A percentile compares a stretch with the other conserved stretches of the same genome.
phyloP scores from a whole-genome alignment of 192 early-diverging fungal species.

The Linnemannia exigua region DNA sequence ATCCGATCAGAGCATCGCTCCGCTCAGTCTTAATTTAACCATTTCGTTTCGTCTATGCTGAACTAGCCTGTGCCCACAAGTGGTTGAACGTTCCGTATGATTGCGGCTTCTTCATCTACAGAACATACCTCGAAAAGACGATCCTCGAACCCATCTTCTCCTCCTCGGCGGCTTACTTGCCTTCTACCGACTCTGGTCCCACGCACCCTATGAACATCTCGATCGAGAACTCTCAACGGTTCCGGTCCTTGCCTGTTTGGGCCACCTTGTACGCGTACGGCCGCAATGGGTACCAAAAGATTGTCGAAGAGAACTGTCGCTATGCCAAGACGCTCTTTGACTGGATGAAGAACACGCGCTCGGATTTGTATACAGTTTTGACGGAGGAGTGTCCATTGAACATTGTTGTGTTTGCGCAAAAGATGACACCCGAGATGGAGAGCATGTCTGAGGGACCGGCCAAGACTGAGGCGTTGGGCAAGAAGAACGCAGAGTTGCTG shows the following conservation, averaged over 20 bases:
- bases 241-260: conserved; percentile 70
- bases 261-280: conserved; percentile 66
- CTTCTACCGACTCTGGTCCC: conserved; percentile 15
- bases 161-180: conserved; percentile 60
- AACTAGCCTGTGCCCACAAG: conserved; percentile 68
- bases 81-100: conserved; percentile 78
- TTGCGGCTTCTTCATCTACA: conserved; percentile 65
- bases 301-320: conserved; percentile 63
- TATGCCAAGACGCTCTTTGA: conserved; percentile 60
- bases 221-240: conserved; percentile 75
- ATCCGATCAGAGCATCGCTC: too few species aligned
- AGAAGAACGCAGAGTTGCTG: conserved; percentile 51
- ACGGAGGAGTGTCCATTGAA: conserved; percentile 49
- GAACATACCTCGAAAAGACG: conserved; percentile 31
- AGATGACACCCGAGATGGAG: background rate
- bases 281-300: conserved; percentile 59
- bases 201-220: conserved; percentile 63
- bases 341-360: conserved; percentile 59
- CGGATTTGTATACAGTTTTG: conserved; percentile 35
- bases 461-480: conserved; percentile 4
- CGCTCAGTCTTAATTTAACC: too few species aligned
- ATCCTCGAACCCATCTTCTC: conserved; percentile 44
- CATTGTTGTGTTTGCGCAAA: conserved; percentile 45
- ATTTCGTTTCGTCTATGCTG: too few species aligned
- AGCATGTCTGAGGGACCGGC: conserved; percentile 3